Evolutionary conservation across 306 rosid genomes (phyloP).

Genomic region (Rubus parviflorus): DNA sequence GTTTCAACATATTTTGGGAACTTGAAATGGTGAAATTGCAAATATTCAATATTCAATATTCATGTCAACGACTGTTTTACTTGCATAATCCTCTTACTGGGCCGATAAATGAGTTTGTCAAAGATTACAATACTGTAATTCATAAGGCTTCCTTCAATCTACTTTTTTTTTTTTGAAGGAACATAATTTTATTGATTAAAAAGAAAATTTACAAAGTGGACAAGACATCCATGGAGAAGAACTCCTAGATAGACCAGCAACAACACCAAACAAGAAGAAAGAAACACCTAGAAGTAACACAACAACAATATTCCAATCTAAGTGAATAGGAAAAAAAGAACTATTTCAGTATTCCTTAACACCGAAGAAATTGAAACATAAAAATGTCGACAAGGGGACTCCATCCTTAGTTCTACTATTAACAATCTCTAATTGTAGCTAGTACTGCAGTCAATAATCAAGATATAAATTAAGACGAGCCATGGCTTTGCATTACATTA

Average conservation of each 20-base stretch:
- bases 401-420: background rate
- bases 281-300: background rate
- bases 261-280: background rate
- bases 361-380: background rate
- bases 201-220: background rate
- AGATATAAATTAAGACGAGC: background rate
- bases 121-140: background rate
- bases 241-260: background rate
- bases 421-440: background rate
- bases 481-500: background rate
- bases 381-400: background rate
- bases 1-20: background rate
- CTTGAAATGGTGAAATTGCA: background rate
- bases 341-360: background rate
- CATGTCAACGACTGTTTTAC: slow-evolving; percentile 3
- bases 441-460: background rate
- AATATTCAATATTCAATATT: background rate
- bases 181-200: background rate
- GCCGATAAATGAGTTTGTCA: background rate
- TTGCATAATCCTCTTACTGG: background rate
- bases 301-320: background rate
- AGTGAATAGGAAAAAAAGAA: background rate
- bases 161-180: background rate
- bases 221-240: background rate
- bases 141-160: no score